Conservation (phyloP, 2,329 filamentous ascomycete species). For the Hysterium pulicare region DNA sequence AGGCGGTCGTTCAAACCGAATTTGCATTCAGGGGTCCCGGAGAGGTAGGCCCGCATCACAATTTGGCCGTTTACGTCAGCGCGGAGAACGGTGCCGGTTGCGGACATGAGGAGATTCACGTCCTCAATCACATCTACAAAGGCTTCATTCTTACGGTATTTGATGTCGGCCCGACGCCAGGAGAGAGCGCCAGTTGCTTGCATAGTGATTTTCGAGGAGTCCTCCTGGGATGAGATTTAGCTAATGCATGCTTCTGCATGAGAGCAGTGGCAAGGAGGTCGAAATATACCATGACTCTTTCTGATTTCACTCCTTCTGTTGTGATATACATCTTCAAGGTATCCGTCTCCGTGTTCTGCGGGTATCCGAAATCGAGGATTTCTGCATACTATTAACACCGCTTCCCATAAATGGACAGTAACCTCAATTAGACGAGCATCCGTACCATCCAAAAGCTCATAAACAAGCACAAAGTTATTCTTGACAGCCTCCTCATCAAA, state of each 20-base stretch:
- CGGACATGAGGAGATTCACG: constrained; percentile 98
- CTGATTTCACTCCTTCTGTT: constrained; percentile 95
- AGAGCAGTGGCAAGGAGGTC: background rate
- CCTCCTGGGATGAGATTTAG: constrained; percentile 53
- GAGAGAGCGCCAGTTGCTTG: constrained; percentile 95
- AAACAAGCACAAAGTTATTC: constrained; percentile 99
- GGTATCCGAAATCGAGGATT: constrained; percentile 98
- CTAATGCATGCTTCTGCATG: background rate
- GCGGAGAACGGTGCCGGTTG: constrained; percentile 87
- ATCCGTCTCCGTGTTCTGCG: constrained; percentile 97
- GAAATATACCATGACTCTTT: constrained; percentile 57
- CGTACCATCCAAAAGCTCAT: constrained; percentile 88
- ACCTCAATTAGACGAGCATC: constrained; percentile 16
- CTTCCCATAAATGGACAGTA: background rate
- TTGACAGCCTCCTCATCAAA: constrained; percentile 99
- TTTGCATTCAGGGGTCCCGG: constrained; percentile 96
- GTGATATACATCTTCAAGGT: constrained; percentile 99
- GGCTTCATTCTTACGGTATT: constrained; percentile 98
- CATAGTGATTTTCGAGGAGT: constrained; percentile 98
- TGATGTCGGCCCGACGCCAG: constrained; percentile 95
- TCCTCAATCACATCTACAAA: constrained; percentile 99
- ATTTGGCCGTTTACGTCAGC: constrained; percentile 97
- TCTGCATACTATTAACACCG: constrained; percentile 51
- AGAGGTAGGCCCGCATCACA: constrained; percentile 96
- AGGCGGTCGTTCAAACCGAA: constrained; percentile 96